These are phyloP conservation scores for Candida khao-thaluensis DNA, from an alignment of 805 yeast species.

Conservation along the genomic window DNA sequence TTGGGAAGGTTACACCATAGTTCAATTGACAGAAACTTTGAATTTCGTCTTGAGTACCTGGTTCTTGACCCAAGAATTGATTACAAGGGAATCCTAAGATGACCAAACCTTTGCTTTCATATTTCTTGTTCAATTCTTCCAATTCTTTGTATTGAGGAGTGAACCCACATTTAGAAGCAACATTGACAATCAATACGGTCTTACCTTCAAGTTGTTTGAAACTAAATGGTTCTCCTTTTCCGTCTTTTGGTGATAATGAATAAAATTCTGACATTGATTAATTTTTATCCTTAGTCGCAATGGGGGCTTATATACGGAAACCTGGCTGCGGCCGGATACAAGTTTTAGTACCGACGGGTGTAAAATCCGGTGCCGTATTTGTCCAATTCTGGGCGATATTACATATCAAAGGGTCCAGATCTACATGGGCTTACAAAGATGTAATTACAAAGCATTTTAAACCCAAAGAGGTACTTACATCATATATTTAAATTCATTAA, in stretches of 20 bases:
- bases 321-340: too few relatives aligned
- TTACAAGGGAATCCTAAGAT: constrained; percentile 46
- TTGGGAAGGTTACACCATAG: constrained; percentile 91
- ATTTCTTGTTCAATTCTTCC: constrained; percentile 43
- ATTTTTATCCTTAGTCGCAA: too few relatives aligned
- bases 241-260: constrained; percentile 40
- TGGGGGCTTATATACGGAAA: too few relatives aligned
- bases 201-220: constrained; percentile 44
- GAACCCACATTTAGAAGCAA: constrained; percentile 45
- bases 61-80: constrained; percentile 45
- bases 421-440: too few relatives aligned
- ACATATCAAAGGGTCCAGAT: too few relatives aligned
- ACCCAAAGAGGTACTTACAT: too few relatives aligned
- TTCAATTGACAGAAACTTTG: constrained; percentile 70
- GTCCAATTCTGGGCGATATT: too few relatives aligned
- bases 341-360: too few relatives aligned
- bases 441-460: too few relatives aligned
- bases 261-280: constrained; percentile 34
- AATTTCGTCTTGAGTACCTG: constrained; percentile 54
- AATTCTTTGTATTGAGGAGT: constrained; percentile 44
- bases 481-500: too few relatives aligned
- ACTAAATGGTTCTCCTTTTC: constrained; percentile 36
- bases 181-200: constrained; percentile 47
- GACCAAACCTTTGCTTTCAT: constrained; percentile 34
- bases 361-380: too few relatives aligned